Evolutionary conservation across 2,329 filamentous ascomycete genomes (phyloP), one percentile per base, ranked within the genome.

Genomic region (Colletotrichum musae): DNA sequence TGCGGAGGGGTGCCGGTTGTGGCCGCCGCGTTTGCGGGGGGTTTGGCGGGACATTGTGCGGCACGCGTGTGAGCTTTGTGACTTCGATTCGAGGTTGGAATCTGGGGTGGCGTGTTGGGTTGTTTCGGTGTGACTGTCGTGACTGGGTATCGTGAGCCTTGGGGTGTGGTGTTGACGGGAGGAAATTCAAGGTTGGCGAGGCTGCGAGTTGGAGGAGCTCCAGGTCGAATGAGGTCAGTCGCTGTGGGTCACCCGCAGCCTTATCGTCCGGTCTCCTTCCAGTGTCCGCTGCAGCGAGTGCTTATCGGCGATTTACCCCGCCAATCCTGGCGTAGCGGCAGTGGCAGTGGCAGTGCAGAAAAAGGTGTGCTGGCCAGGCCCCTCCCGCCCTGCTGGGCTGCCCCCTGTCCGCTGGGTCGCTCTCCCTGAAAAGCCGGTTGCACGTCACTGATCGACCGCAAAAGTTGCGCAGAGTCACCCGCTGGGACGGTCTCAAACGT

Each of bases 11-110:
- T 85, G 81, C 59, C 82, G 80, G 70, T 75, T 80, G 75, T 84
- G 83, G 65, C 71, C 58, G 75, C 73, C 58, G 75, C 73, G 76
- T 69, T 81, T 80, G 64, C 79, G 79, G 48, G 84, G 83, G 32
- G 83, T 83, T 73, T 77, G 73, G 51, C 80, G 80, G 71, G 81
- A 86, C 85, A 87, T 87, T 52, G 62, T 39, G 36, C 36, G 7
- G 3, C 7, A 3, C 7, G 36, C 2, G 7, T 3, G 36, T 43
- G 13, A 4, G 13, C 4, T 13, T 43, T 16, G 15, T 43, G 41
- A 43, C 41, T 43, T 6, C 3, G 15, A 43, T 43, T 10, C 16
- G 15, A 43, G 32, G 41, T 43, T 3, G 5, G 41, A 43, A 1
- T 43, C 10, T 5, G 41, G 13, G 13, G 41, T 6, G 13, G 15